Percentiles rank a stretch among this genome's conserved stretches.
These are phyloP conservation scores for Tricholoma hemisulphureum DNA, from an alignment of 768 basidiomycete genomes.

Conservation along the genomic window DNA sequence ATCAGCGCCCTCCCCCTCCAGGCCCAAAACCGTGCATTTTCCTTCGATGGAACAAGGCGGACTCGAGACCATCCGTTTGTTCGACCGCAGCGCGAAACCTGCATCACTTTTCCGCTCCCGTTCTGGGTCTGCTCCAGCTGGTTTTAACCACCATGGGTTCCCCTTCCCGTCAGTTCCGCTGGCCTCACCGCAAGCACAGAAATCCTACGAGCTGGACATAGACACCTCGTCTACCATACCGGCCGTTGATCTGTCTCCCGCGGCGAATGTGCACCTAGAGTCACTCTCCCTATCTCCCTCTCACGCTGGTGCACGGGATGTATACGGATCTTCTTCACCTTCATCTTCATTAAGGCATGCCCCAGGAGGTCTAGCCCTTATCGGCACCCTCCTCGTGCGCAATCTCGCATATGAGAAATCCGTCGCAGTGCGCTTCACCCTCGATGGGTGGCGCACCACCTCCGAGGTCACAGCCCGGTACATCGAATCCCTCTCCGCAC, in stretches of 20 bases:
- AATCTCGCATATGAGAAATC: conserved; percentile 87
- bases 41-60: conserved; percentile 59
- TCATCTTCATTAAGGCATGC: conserved; percentile 1
- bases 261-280: conserved; percentile 35
- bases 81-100: conserved; percentile 67
- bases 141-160: conserved; percentile 15
- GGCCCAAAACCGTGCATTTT: conserved; percentile 87
- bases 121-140: background rate
- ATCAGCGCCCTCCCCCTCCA: conserved; percentile 65
- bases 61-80: conserved; percentile 61
- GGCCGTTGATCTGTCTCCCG: conserved; percentile 11
- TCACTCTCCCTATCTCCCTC: conserved; percentile 14
- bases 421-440: conserved; percentile 83
- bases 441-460: conserved; percentile 93
- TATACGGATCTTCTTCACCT: conserved; percentile 9
- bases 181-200: background rate
- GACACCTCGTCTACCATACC: conserved; percentile 27
- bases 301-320: background rate
- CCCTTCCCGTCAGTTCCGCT: conserved; percentile 20
- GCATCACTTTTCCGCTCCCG: conserved; percentile 42
- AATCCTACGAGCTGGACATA: conserved; percentile 20
- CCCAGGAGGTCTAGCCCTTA: too few species aligned
- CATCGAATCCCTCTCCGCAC: conserved; percentile 39
- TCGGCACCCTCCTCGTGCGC: conserved; percentile 77
- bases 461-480: conserved; percentile 72